Conservation (phyloP, 192 early-diverging fungal genomes). For the Coemansia sp. region DNA sequence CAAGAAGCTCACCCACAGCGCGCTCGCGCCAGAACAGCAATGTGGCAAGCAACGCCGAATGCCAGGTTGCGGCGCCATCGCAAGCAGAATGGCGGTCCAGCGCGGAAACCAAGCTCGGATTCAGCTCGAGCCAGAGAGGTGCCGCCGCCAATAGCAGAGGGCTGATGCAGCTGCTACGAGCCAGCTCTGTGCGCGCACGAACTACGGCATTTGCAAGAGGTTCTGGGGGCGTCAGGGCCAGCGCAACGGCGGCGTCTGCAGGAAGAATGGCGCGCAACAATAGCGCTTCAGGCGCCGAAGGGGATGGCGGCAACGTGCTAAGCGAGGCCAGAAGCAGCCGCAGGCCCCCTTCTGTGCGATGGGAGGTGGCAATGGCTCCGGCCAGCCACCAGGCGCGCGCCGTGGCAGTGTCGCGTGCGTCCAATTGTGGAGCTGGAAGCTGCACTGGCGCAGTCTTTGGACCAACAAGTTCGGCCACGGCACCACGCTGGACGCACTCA, state of each 20-base stretch:
- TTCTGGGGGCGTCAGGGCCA: neutral
- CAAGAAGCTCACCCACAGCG: neutral
- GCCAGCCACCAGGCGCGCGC: conserved; percentile 36
- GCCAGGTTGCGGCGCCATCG: conserved; percentile 22
- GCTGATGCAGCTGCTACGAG: conserved; percentile 8
- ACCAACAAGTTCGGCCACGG: neutral
- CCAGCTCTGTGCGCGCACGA: conserved; percentile 19
- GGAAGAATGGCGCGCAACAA: conserved; percentile 9
- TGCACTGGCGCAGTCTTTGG: neutral
- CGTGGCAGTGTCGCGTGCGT: conserved; percentile 12
- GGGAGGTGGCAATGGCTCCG: neutral
- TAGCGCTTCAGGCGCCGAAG: neutral
- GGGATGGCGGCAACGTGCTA: conserved; percentile 14
- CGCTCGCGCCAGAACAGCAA: conserved; percentile 41
- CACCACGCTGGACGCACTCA: conserved; percentile 45
- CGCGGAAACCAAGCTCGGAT: conserved; percentile 17
- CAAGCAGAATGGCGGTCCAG: conserved; percentile 6
- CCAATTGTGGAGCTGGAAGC: conserved; percentile 9
- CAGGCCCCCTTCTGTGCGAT: conserved; percentile 6
- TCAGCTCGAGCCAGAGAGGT: conserved; percentile 20
- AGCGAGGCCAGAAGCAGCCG: conserved; percentile 35
- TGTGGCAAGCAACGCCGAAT: conserved; percentile 19
- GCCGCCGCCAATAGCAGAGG: conserved; percentile 2
- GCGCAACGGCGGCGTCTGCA: neutral
- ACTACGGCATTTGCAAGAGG: conserved; percentile 6